Evolutionary conservation across 129 eudicot genomes (phyloP), one percentile per base, ranked within the genome.

Genomic region (Flaveria robusta): DNA sequence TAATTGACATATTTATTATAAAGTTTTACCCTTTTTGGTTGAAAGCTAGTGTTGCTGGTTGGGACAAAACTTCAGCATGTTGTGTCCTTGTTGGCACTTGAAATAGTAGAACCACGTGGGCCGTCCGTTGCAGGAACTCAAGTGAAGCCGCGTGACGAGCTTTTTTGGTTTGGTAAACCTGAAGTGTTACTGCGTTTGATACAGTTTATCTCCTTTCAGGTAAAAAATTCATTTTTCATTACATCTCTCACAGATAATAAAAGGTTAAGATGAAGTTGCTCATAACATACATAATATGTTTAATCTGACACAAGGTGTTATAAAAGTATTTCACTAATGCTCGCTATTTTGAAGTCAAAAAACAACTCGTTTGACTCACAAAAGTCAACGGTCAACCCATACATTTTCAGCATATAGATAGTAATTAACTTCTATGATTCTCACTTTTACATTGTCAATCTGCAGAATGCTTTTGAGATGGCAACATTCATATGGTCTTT

Each of bases 401-500:
- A 29, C 34, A 29, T 2, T 29, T 29, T 29, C 34, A 29, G 34
- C 34, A 29, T 29, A 29, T 29, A 29, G 34, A 29, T 2, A 9
- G 55, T 69, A 64, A 16, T 9, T 54, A 37, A 56, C 22, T 65
- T 79, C 24, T 19, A 14, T 56, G 9, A 50, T 60, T 45, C 72
- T 70, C 43, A 39, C 10, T 31, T 45, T 16, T 41, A 77, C 45
- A 19, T 64, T 71, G 52, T 22, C 31, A 39, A 72, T 55, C 4
- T 83, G 92, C 96, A 95, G 99, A 95, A 95, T 79, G 93, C 99
- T 68, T 95, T 95, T 63, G 99, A 95, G 84, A 95, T 95, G 99
- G 99, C 97, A 62, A 91, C 96, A 24, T 95, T 95, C 77, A 81
- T 91, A 76, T 95, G 99, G 99, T 95, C 99, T 69, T 75, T 89